Percentiles rank a stretch among this genome's conserved stretches.
Conservation (phyloP, 768 basidiomycete genomes). For the Roridomyces roridus region DNA sequence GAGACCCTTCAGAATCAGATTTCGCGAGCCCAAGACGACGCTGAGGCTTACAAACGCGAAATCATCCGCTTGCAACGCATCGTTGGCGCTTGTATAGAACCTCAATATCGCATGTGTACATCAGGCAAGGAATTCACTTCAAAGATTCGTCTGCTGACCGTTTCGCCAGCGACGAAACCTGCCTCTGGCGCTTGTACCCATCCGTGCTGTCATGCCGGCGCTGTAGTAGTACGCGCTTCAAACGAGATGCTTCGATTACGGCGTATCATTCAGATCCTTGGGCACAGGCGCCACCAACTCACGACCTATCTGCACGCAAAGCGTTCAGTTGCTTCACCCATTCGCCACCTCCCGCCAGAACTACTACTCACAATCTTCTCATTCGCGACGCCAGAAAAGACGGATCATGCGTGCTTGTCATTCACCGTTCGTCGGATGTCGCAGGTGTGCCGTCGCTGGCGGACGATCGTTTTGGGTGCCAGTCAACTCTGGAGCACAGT, state of each 20-base stretch:
- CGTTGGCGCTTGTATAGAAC: too few species aligned
- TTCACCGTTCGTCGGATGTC: neutral
- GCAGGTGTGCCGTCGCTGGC: conserved; percentile 21
- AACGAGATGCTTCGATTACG: conserved; percentile 16
- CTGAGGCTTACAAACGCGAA: too few species aligned
- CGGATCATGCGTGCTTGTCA: neutral
- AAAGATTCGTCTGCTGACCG: too few species aligned
- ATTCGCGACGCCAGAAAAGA: neutral
- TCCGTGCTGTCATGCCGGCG: conserved; percentile 9
- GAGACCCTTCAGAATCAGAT: too few species aligned
- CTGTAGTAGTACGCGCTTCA: conserved; percentile 1
- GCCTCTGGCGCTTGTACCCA: too few species aligned
- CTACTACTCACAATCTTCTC: conserved; percentile 10
- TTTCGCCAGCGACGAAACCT: too few species aligned
- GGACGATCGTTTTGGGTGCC: neutral
- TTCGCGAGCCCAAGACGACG: too few species aligned
- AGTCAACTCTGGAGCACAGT: conserved; percentile 14
- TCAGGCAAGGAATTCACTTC: too few species aligned
- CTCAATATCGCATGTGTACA: too few species aligned
- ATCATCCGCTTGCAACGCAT: too few species aligned
- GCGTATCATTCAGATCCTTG: conserved; percentile 1
- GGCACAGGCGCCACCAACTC: neutral
- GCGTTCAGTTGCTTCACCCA: conserved; percentile 8
- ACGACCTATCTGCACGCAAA: neutral
- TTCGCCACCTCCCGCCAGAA: conserved; percentile 20